Evolutionary conservation across 2,329 filamentous ascomycete genomes (phyloP).

Genomic region (Ophiostoma piceae): DNA sequence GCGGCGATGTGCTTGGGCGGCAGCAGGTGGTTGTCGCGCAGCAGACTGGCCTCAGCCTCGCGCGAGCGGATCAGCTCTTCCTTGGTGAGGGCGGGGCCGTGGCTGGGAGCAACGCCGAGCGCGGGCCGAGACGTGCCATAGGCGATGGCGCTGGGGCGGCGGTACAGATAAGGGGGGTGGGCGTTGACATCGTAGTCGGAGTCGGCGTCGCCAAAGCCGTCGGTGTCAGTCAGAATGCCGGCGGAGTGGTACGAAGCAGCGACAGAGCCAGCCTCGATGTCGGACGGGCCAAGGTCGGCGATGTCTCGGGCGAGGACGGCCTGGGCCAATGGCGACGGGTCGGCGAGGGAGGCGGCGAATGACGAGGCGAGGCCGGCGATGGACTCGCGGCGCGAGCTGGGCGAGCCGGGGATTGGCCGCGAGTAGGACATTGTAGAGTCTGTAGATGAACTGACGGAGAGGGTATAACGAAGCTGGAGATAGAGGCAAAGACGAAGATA

Average conservation of each 20-base stretch:
- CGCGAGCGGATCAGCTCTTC: slow-evolving; percentile 53
- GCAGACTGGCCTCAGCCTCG: slow-evolving; percentile 54
- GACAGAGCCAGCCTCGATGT: slow-evolving; percentile 32
- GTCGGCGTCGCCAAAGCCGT: slow-evolving; percentile 36
- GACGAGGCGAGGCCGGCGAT: slow-evolving; percentile 30
- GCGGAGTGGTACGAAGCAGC: slow-evolving; percentile 21
- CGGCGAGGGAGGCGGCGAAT: slow-evolving; percentile 48
- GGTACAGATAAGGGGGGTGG: slow-evolving; percentile 56
- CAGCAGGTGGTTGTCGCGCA: slow-evolving; percentile 61
- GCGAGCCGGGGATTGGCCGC: slow-evolving; percentile 30
- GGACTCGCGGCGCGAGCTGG: slow-evolving; percentile 22
- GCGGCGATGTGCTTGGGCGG: slow-evolving; percentile 51
- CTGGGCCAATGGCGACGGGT: slow-evolving; percentile 61
- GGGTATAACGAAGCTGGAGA: not conserved
- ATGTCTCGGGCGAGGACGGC: slow-evolving; percentile 62
- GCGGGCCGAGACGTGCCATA: slow-evolving; percentile 66
- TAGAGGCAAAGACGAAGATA: not conserved
- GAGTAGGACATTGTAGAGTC: slow-evolving; percentile 26
- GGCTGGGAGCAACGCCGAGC: slow-evolving; percentile 52
- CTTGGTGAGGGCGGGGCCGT: slow-evolving; percentile 47
- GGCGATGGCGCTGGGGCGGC: slow-evolving; percentile 70
- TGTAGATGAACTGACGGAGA: not conserved
- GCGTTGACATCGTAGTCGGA: slow-evolving; percentile 36
- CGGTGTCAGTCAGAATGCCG: slow-evolving; percentile 23
- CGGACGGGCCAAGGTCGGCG: slow-evolving; percentile 57